Base-by-base conservation (phyloP, 2,329 filamentous ascomycete species). In the Grosmannia huntii region DNA sequence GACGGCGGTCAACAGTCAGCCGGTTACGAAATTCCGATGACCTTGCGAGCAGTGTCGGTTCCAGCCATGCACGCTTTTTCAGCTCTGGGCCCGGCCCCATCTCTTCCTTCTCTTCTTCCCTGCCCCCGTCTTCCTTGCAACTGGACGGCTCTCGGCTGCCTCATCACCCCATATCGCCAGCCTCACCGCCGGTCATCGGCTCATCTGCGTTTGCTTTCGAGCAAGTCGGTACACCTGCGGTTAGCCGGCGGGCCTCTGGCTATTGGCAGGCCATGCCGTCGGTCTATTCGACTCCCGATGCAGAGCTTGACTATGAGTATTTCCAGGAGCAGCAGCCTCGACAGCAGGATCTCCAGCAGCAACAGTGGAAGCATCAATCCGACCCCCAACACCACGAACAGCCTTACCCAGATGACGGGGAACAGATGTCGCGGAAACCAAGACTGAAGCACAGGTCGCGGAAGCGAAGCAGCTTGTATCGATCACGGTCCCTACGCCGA, bases 1-100 rank as follows among this genome's bases (percentile, higher is more conserved):
- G 69, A 57, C 74, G 69, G 62, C 70, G 69, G 68, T 68, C 69
- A 57, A 68, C 73, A 69, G 68, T 72, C 69, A 70, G 71, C 62
- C 70, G 75, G 66, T 69, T 73, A 64, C 59, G 52, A 31, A 72
- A 66, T 66, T 62, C 70, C 57, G 68, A 66, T 63, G 66, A 65
- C 60, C 64, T 65, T 63, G 68, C 67, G 60, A 70, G 66, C 56
- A 68, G 64, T 61, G 60, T 65, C 3, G 7, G 11, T 9, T 23
- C 50, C 16, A 21, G 63, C 63, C 41, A 57, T 46, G 33, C 27
- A 48, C 69, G 65, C 57, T 65, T 66, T 53, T 66, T 69, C 6
- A 64, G 63, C 55, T 58, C 64, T 33, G 62, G 62, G 60, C 59
- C 67, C 41, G 56, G 64, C 41, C 68, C 67, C 5, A 3, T 46